These are phyloP conservation scores for Russula ochroleuca DNA, from an alignment of 768 basidiomycete species.

Conservation along the genomic window DNA sequence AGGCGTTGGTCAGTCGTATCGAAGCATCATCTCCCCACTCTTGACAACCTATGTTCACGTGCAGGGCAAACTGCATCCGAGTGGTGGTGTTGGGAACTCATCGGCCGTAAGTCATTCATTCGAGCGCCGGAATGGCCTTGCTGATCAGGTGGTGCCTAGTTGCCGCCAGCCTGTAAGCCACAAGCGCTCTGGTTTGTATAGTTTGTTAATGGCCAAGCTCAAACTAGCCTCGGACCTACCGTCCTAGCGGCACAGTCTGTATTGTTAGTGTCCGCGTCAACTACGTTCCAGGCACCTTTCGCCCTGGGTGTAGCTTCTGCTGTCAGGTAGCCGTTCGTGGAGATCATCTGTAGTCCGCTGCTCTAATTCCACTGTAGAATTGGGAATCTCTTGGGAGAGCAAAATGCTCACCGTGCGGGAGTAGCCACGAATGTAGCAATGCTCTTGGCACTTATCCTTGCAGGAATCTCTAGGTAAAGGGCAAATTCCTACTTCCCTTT, in stretches of 20 bases:
- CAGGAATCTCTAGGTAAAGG: constrained; percentile 58
- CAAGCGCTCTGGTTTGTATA: not conserved
- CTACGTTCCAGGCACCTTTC: constrained; percentile 80
- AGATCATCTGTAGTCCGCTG: not conserved
- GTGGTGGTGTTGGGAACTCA: constrained; percentile 97
- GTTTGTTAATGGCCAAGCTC: constrained; percentile 29
- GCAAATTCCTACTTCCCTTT: not conserved
- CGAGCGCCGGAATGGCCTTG: not conserved
- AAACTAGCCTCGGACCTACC: constrained; percentile 64
- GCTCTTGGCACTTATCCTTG: constrained; percentile 59
- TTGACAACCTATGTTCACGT: not conserved
- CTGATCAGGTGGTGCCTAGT: constrained; percentile 35
- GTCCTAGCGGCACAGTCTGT: constrained; percentile 87
- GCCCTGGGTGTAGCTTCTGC: constrained; percentile 78
- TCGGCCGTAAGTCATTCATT: constrained; percentile 43
- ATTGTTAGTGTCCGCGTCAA: constrained; percentile 68
- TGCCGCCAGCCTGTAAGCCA: constrained; percentile 49
- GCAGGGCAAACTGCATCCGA: constrained; percentile 77
- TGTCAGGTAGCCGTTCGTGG: constrained; percentile 55
- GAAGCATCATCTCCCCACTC: not conserved
- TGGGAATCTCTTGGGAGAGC: constrained; percentile 84
- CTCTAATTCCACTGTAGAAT: constrained; percentile 44
- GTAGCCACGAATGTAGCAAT: constrained; percentile 63
- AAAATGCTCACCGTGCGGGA: constrained; percentile 66
- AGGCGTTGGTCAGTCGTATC: constrained; percentile 55